Evolutionary conservation across 257 asterid genomes (phyloP).

Genomic region (Lantana camara): DNA sequence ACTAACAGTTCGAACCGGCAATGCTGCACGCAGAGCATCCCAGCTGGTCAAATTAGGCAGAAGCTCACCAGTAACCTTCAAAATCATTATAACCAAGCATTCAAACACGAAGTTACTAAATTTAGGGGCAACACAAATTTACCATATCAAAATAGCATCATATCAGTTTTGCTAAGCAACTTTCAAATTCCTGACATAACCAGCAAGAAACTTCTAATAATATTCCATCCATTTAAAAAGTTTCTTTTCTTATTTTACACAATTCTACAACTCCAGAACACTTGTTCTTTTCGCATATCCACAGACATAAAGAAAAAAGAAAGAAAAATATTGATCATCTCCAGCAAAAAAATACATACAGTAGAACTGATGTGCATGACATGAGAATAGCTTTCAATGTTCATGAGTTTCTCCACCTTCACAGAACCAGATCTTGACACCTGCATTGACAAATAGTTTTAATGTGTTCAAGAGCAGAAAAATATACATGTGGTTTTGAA

Average conservation of each 20-base stretch:
- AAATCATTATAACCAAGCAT: slow-evolving; percentile 17
- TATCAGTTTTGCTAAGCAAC: neutral
- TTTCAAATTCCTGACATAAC: slow-evolving; percentile 16
- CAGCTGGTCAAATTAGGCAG: slow-evolving; percentile 79
- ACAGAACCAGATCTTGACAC: slow-evolving; percentile 93
- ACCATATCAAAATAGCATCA: neutral
- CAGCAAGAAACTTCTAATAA: slow-evolving; percentile 12
- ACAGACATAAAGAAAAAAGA: neutral
- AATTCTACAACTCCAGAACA: slow-evolving; percentile 8
- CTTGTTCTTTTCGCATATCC: neutral
- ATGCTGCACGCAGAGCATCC: slow-evolving; percentile 96
- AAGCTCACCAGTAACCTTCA: slow-evolving; percentile 88
- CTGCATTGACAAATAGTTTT: slow-evolving; percentile 45
- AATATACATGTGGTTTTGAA: slow-evolving; percentile 11
- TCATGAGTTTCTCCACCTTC: slow-evolving; percentile 93
- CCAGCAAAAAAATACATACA: slow-evolving; percentile 45
- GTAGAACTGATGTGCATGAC: slow-evolving; percentile 99
- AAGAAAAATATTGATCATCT: slow-evolving; percentile 12
- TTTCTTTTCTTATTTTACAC: slow-evolving; percentile 1
- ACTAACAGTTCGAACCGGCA: slow-evolving; percentile 99
- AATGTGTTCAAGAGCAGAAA: no score
- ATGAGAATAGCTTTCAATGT: slow-evolving; percentile 95
- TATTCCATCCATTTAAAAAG: slow-evolving; percentile 1
- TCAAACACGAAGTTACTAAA: neutral
- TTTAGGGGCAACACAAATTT: slow-evolving; percentile 14